These are phyloP conservation scores for Quercus cerris DNA, from an alignment of 306 rosid species.

Conservation along the genomic window DNA sequence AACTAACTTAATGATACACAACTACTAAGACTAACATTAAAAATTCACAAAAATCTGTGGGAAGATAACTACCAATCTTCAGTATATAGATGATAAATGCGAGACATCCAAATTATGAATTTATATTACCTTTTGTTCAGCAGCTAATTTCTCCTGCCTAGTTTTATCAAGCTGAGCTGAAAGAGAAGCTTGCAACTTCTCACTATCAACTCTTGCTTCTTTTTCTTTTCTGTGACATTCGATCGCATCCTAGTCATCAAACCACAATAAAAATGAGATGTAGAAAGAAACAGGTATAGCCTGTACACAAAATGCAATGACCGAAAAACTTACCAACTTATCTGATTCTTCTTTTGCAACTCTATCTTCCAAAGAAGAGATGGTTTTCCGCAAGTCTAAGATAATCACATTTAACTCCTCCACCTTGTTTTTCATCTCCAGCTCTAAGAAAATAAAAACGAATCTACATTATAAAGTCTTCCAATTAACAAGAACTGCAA, in stretches of 20 bases:
- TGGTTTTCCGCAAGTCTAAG: constrained; percentile 44
- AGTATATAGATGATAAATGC: background rate
- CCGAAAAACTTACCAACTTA: constrained; percentile 54
- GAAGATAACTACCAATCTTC: background rate
- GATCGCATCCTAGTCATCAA: constrained; percentile 63
- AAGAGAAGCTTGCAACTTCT: constrained; percentile 49
- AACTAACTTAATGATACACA: background rate
- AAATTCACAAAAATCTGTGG: background rate
- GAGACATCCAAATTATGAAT: background rate
- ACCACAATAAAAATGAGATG: constrained; percentile 1
- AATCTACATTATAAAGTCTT: constrained; percentile 13
- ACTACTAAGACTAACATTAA: background rate
- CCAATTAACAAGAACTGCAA: background rate
- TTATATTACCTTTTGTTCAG: constrained; percentile 62
- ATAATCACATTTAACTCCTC: constrained; percentile 45
- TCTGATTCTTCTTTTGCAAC: constrained; percentile 59
- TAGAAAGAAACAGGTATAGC: background rate
- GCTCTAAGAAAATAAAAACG: constrained; percentile 49
- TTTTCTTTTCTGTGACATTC: constrained; percentile 53
- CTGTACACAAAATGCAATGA: constrained; percentile 8
- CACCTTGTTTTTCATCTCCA: constrained; percentile 52
- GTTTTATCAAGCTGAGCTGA: constrained; percentile 64
- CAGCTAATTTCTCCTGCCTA: constrained; percentile 54
- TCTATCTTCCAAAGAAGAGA: constrained; percentile 55
- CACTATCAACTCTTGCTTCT: constrained; percentile 68